These are phyloP conservation scores for Aspergillus uvarum DNA, from an alignment of 2,329 filamentous ascomycete genomes.

Conservation along the genomic window DNA sequence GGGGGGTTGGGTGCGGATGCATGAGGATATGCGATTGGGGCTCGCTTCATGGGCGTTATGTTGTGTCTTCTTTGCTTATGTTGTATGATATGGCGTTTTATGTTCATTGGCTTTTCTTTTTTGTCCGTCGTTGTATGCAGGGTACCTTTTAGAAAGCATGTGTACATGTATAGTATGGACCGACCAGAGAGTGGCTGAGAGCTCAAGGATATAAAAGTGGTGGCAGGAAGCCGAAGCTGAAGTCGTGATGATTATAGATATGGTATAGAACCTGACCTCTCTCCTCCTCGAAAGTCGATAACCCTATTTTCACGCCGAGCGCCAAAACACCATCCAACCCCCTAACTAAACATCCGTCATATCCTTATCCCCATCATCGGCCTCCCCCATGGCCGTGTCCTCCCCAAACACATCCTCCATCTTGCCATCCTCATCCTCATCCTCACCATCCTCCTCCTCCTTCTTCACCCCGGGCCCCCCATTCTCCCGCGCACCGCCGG, in stretches of 20 bases:
- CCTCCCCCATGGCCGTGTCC: conserved; percentile 39
- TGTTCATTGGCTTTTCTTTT: background rate
- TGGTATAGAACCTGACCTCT: background rate
- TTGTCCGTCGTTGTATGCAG: background rate
- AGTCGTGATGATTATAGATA: background rate
- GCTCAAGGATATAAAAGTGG: no score
- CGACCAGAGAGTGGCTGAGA: no score
- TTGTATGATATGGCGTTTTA: conserved; percentile 4
- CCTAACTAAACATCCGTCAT: conserved; percentile 43
- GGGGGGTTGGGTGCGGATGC: background rate
- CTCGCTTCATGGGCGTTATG: no score
- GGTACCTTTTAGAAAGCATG: background rate
- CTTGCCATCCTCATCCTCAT: conserved; percentile 46
- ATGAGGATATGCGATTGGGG: no score
- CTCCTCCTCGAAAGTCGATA: background rate
- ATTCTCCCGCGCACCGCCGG: conserved; percentile 32
- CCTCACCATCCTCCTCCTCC: conserved; percentile 36
- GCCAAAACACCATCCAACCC: background rate
- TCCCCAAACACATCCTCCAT: conserved; percentile 52
- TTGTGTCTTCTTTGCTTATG: background rate
- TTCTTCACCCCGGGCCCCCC: conserved; percentile 23
- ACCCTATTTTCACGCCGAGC: background rate
- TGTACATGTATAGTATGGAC: conserved; percentile 2
- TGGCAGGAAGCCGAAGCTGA: no score
- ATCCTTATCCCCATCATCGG: conserved; percentile 39